Base-by-base conservation (phyloP, 345 rosid genomes). In the Balakata baccata region DNA sequence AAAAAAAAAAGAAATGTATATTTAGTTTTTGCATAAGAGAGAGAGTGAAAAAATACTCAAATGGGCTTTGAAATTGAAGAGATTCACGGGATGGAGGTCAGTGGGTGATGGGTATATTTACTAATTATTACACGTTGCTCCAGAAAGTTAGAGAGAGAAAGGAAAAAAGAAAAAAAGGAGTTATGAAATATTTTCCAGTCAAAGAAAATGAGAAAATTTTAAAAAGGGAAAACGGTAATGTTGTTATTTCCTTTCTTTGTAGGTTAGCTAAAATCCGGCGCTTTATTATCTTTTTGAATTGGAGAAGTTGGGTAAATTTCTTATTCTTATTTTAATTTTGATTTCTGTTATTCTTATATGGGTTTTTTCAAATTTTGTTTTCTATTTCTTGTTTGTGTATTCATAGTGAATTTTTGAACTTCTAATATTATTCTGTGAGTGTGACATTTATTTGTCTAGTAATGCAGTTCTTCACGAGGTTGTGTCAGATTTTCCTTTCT, bases 401-500 rank as follows among this genome's bases (percentile, higher is more conserved):
- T 11, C 46, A n/a, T 71, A 7, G 34, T 46, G 37, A 34, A 39
- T 57, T 77, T 70, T 73, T 69, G 47, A 67, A 74, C 37, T 38
- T 53, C 23, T 72, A 14, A 20, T 59, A 18, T 45, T 2, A 17
- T 69, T 74, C 88, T 83, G 89, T 83, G 88, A 85, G 88, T 83
- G 89, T 83, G 88, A 85, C 96, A 78, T 85, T 82, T 72, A 88
- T 85, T 93, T 92, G 97, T 89, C 91, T 70, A 86, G 86, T 87
- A 87, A 82, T 81, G 84, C 87, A 84, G 83, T 83, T 84, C 84
- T 82, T 91, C 96, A 93, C 93, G 96, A 91, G 94, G 85, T 74
- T 79, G 85, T 89, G 97, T 91, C 97, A 93, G 98, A 83, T 79
- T 53, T 71, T 49, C 64, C 68, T 78, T 78, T 83, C 64, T 69